Conservation (phyloP, 257 asterid genomes). For the Ilex aquifolium region DNA sequence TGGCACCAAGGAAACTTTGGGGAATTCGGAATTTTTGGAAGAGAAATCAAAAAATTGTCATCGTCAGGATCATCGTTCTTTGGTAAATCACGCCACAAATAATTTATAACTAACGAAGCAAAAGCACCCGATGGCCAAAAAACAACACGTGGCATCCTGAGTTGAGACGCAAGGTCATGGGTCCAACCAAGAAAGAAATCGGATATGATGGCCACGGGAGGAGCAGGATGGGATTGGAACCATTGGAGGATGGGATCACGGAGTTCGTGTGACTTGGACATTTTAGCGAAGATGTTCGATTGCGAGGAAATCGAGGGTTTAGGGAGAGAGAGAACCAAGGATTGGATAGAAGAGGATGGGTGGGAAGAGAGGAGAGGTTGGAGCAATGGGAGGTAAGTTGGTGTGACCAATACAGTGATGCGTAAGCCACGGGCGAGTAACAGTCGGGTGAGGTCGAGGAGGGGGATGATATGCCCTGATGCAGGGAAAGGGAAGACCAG, state of each 20-base stretch:
- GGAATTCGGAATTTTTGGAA: slow-evolving; percentile 35
- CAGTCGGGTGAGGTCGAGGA: slow-evolving; percentile 20
- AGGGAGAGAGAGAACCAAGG: slow-evolving; percentile 20
- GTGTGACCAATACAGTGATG: slow-evolving; percentile 22
- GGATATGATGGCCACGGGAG: slow-evolving; percentile 61
- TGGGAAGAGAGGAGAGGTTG: slow-evolving; percentile 14
- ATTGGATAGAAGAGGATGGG: slow-evolving; percentile 10
- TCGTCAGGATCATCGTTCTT: slow-evolving; percentile 14
- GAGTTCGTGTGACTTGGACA: slow-evolving; percentile 20
- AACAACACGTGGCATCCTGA: slow-evolving; percentile 47
- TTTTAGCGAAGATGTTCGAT: background rate
- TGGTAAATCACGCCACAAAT: slow-evolving; percentile 51
- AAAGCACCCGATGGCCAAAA: slow-evolving; percentile 71
- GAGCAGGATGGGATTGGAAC: slow-evolving; percentile 56
- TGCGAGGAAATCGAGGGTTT: background rate
- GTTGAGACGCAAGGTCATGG: slow-evolving; percentile 35
- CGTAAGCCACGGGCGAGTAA: slow-evolving; percentile 14
- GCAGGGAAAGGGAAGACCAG: slow-evolving; percentile 26
- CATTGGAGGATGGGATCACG: slow-evolving; percentile 40
- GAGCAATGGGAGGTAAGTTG: slow-evolving; percentile 18
- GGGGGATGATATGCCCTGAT: slow-evolving; percentile 26
- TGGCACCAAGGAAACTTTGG: slow-evolving; percentile 83
- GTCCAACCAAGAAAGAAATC: slow-evolving; percentile 78
- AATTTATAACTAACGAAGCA: slow-evolving; percentile 29
- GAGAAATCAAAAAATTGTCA: slow-evolving; percentile 25